Percentiles rank a stretch among this genome's conserved stretches.
These are phyloP conservation scores for Stramenopiles sp. DNA, from an alignment of 352 stramenopile species.

Conservation along the genomic window DNA sequence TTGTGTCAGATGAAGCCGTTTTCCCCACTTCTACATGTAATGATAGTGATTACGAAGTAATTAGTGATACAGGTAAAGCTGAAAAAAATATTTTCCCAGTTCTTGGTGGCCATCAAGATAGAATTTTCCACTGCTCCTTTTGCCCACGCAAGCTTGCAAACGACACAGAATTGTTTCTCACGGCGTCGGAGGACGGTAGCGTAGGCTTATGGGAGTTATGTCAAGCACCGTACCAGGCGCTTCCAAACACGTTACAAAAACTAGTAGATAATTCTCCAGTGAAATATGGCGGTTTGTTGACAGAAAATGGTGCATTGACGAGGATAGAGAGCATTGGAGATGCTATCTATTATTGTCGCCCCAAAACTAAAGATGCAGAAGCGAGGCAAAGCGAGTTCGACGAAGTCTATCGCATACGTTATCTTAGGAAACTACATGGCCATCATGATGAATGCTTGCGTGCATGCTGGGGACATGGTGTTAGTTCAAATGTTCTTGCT, in stretches of 20 bases:
- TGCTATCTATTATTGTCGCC: neutral
- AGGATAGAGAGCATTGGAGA: neutral
- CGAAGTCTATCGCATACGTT: constrained; percentile 4
- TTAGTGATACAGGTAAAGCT: no score
- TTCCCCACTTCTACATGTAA: no score
- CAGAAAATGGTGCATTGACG: no score
- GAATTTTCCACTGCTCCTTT: neutral
- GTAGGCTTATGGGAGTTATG: neutral
- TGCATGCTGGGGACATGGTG: neutral
- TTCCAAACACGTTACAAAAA: neutral
- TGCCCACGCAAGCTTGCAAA: neutral
- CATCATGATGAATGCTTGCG: constrained; percentile 11
- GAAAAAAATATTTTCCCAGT: no score
- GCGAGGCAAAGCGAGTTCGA: neutral
- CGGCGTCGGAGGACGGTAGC: neutral
- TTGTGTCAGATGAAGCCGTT: no score
- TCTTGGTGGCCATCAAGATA: neutral
- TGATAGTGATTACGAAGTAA: no score
- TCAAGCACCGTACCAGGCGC: neutral
- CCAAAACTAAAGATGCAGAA: neutral
- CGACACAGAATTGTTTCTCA: neutral
- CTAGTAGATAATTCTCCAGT: no score
- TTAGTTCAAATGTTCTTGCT: neutral
- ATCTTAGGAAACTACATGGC: neutral
- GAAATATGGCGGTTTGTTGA: no score